Percentiles rank a stretch among this genome's conserved stretches.
These are phyloP conservation scores for Trichaptum fuscoviolaceum DNA, from an alignment of 768 basidiomycete species.

Conservation along the genomic window DNA sequence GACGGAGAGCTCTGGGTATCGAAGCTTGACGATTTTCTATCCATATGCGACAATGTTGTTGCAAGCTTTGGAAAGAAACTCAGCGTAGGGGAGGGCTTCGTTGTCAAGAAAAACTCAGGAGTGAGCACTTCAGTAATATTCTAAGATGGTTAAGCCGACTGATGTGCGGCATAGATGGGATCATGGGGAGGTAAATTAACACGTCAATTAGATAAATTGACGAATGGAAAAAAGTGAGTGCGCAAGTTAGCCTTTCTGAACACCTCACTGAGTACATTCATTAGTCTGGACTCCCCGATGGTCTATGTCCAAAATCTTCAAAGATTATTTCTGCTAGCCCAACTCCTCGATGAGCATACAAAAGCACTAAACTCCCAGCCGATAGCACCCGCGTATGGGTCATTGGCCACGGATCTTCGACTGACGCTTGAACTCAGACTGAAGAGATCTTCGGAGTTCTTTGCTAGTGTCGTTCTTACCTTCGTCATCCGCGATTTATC, in stretches of 20 bases:
- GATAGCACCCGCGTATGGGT: slow-evolving; percentile 64
- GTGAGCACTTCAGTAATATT: slow-evolving; percentile 28
- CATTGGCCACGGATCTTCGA: slow-evolving; percentile 62
- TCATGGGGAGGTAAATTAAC: slow-evolving; percentile 72
- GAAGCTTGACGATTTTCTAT: slow-evolving; percentile 77
- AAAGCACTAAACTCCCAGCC: slow-evolving; percentile 64
- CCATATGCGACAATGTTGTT: slow-evolving; percentile 73
- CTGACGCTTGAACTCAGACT: slow-evolving; percentile 65
- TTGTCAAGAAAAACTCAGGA: slow-evolving; percentile 68
- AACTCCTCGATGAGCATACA: slow-evolving; percentile 85
- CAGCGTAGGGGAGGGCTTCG: slow-evolving; percentile 83
- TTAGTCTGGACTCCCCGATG: slow-evolving; percentile 82
- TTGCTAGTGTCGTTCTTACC: slow-evolving; percentile 80
- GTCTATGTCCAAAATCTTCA: slow-evolving; percentile 74
- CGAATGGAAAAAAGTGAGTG: slow-evolving; percentile 82
- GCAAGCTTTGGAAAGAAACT: slow-evolving; percentile 83
- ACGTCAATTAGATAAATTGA: slow-evolving; percentile 75
- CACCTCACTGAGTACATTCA: neutral
- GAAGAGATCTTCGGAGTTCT: slow-evolving; percentile 84
- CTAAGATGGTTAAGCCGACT: slow-evolving; percentile 2
- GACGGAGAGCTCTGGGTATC: slow-evolving; percentile 75
- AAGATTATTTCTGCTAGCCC: slow-evolving; percentile 66
- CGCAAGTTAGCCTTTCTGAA: neutral
- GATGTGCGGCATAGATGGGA: slow-evolving; percentile 32
- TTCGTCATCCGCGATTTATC: slow-evolving; percentile 88